Evolutionary conservation across 192 early-diverging fungal species (phyloP).

Genomic region (Backusella mclennaniae): DNA sequence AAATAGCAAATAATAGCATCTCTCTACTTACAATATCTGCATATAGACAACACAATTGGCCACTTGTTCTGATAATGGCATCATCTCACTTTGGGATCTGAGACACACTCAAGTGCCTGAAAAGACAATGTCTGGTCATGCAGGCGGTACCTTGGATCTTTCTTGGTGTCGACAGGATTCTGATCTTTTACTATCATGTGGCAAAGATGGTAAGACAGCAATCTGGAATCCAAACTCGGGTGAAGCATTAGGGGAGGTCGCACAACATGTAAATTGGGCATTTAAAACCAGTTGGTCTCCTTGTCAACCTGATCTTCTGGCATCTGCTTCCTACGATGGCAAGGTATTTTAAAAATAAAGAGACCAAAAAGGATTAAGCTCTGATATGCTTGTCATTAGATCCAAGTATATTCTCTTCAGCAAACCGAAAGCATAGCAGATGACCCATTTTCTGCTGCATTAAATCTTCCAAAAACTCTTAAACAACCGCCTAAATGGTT

Average conservation of each 20-base stretch:
- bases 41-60: constrained; percentile 87
- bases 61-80: constrained; percentile 84
- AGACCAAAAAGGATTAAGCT: not conserved
- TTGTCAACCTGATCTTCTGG: constrained; percentile 87
- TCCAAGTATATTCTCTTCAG: not conserved
- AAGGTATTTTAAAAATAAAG: constrained; percentile 39
- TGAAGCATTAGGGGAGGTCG: constrained; percentile 85
- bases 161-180: constrained; percentile 95
- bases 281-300: constrained; percentile 96
- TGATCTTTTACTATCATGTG: constrained; percentile 84
- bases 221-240: constrained; percentile 86
- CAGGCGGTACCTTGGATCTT: constrained; percentile 86
- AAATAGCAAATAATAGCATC: not conserved
- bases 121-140: constrained; percentile 79
- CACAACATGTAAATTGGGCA: constrained; percentile 82
- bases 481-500: constrained; percentile 93
- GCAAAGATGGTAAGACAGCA: constrained; percentile 92
- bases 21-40: not conserved
- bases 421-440: not conserved
- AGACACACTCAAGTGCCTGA: constrained; percentile 92
- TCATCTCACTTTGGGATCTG: constrained; percentile 92
- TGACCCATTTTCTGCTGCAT: not conserved
- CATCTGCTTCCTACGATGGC: constrained; percentile 90
- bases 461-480: constrained; percentile 27
- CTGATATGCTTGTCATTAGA: not conserved